Conservation (phyloP, 2,329 filamentous ascomycete genomes). For the Tolypocladium guangdongense region DNA sequence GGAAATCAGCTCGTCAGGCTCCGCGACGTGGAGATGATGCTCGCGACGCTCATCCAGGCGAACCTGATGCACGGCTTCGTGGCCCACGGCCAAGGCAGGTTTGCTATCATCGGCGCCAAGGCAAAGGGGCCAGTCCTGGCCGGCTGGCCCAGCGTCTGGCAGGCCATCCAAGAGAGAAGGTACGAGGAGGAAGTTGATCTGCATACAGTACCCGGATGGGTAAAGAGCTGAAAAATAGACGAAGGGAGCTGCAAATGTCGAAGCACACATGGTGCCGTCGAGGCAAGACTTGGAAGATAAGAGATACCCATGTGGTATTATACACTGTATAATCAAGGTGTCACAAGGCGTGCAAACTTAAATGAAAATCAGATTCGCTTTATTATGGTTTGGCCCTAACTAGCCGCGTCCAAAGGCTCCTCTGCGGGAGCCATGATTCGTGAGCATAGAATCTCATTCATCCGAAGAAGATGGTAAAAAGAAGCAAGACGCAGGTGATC, state of each 20-base stretch:
- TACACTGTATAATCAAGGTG: not conserved
- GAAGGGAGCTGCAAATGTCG: not conserved
- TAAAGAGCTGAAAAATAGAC: conserved; percentile 29
- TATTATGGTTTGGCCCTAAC: not conserved
- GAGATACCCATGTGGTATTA: not conserved
- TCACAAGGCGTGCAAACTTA: not conserved
- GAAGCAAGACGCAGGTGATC: not conserved
- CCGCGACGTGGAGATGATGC: conserved; percentile 63
- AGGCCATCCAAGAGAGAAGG: conserved; percentile 52
- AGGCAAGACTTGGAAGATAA: not conserved
- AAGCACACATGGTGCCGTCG: not conserved
- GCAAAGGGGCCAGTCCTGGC: conserved; percentile 52
- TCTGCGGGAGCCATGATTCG: not conserved
- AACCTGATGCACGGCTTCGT: conserved; percentile 77
- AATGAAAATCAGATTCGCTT: not conserved
- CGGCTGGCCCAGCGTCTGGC: conserved; percentile 67
- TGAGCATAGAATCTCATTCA: conserved; percentile 2
- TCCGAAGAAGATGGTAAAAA: not conserved
- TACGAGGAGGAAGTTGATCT: conserved; percentile 49
- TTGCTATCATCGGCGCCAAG: conserved; percentile 74
- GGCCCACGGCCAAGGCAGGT: conserved; percentile 62
- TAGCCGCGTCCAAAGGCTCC: not conserved
- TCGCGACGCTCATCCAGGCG: conserved; percentile 68
- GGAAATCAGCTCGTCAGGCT: conserved; percentile 50
- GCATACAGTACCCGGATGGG: conserved; percentile 66